Percentiles rank a stretch among this genome's conserved stretches.
phyloP scores from a whole-genome alignment of 2,329 filamentous ascomycete genomes.

The Claviceps pusilla region DNA sequence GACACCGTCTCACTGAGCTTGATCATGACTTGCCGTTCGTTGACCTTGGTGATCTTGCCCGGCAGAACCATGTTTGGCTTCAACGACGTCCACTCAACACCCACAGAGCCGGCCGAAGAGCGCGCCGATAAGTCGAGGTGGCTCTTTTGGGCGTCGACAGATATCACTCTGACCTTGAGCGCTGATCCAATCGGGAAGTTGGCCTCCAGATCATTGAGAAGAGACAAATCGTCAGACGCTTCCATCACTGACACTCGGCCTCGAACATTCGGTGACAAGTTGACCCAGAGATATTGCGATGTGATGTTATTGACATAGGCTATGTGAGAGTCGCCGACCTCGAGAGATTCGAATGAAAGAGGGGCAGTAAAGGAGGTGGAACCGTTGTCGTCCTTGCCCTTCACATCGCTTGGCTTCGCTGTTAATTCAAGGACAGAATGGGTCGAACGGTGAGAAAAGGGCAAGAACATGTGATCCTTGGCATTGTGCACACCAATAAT shows the following conservation, averaged over 20 bases:
- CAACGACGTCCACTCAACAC: constrained; percentile 54
- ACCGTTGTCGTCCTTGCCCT: constrained; percentile 25
- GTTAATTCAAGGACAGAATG: constrained; percentile 82
- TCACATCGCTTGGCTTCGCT: constrained; percentile 54
- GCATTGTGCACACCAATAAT: constrained; percentile 82
- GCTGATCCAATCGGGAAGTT: constrained; percentile 88
- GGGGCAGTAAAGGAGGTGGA: constrained; percentile 19
- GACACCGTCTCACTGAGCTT: constrained; percentile 70
- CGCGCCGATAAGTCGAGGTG: constrained; percentile 73
- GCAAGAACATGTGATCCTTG: constrained; percentile 77
- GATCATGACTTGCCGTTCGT: constrained; percentile 68
- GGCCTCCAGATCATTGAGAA: constrained; percentile 57
- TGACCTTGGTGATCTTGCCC: constrained; percentile 71
- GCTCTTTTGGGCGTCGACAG: constrained; percentile 56
- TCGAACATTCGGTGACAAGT: constrained; percentile 72
- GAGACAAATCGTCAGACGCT: constrained; percentile 70
- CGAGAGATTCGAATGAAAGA: constrained; percentile 57
- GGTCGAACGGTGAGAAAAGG: constrained; percentile 70
- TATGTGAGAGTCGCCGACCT: constrained; percentile 55
- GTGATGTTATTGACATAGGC: constrained; percentile 86
- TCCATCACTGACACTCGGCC: constrained; percentile 73
- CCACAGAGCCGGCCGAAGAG: constrained; percentile 31
- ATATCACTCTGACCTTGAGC: constrained; percentile 62
- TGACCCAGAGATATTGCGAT: constrained; percentile 74
- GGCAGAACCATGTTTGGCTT: constrained; percentile 69